A percentile compares a stretch with the other conserved stretches of the same genome.
Evolutionary conservation across 257 asterid genomes (phyloP).

Genomic region (Mitragyna speciosa): DNA sequence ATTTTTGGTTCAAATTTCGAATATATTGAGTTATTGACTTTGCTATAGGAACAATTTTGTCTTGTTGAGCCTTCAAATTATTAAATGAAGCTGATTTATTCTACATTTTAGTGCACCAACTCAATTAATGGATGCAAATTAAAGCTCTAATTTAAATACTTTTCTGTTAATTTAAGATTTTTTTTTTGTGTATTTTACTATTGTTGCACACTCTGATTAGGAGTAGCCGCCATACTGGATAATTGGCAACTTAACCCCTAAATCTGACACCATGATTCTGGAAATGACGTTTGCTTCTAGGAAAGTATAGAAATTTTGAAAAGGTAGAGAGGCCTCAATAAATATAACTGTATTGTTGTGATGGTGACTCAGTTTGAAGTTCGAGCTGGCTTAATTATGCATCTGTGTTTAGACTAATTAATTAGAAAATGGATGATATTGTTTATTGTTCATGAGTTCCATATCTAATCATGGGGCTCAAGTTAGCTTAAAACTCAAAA

Average conservation of each 20-base stretch:
- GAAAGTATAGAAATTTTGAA: background rate
- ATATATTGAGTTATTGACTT: background rate
- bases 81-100: no score
- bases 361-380: slow-evolving; percentile 1
- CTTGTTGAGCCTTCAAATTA: background rate
- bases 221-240: no score
- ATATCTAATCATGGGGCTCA: background rate
- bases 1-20: no score
- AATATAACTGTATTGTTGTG: background rate
- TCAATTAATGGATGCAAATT: no score
- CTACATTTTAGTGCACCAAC: no score
- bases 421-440: background rate
- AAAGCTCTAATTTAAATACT: no score
- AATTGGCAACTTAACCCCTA: background rate
- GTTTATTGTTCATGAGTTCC: background rate
- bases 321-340: background rate
- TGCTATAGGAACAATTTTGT: background rate
- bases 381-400: background rate
- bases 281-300: background rate
- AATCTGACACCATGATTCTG: background rate
- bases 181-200: no score
- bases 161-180: no score
- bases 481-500: background rate
- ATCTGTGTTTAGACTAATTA: background rate
- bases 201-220: no score